A percentile compares a stretch with the other conserved stretches of the same genome.
Conservation (phyloP, 2,329 filamentous ascomycete genomes). For the Orbilia oligospora region DNA sequence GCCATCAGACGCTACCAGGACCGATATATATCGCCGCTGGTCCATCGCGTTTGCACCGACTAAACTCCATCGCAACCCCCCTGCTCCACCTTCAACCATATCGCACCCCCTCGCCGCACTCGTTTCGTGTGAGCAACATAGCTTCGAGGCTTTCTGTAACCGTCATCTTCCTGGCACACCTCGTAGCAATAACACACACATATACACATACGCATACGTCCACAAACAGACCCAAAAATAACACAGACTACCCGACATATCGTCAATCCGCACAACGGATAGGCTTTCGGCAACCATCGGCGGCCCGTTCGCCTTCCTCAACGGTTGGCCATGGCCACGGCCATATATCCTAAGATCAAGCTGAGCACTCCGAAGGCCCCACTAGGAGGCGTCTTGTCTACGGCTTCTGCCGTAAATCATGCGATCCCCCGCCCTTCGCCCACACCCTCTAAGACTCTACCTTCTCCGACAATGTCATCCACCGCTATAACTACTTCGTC, state of each 20-base stretch:
- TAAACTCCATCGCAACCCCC: slow-evolving; percentile 48
- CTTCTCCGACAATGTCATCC: slow-evolving; percentile 51
- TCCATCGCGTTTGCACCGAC: slow-evolving; percentile 55
- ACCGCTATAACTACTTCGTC: slow-evolving; percentile 52
- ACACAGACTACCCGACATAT: slow-evolving; percentile 17
- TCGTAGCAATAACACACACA: slow-evolving; percentile 54
- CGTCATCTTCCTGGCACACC: slow-evolving; percentile 24
- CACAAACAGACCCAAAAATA: slow-evolving; percentile 24
- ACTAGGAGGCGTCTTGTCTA: slow-evolving; percentile 54
- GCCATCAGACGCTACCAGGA: slow-evolving; percentile 55
- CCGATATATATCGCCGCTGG: slow-evolving; percentile 59
- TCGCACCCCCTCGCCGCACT: slow-evolving; percentile 16
- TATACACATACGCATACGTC: slow-evolving; percentile 34
- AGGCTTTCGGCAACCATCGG: slow-evolving; percentile 50
- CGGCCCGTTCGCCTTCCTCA: slow-evolving; percentile 57
- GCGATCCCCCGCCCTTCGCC: slow-evolving; percentile 61
- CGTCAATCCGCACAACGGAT: slow-evolving; percentile 49
- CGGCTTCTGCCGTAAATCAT: slow-evolving; percentile 49
- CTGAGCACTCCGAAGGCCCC: slow-evolving; percentile 55
- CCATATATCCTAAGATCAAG: slow-evolving; percentile 61
- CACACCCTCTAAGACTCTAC: slow-evolving; percentile 58
- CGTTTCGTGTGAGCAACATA: slow-evolving; percentile 5
- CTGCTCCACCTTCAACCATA: slow-evolving; percentile 23
- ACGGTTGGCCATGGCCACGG: slow-evolving; percentile 60
- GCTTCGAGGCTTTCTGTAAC: slow-evolving; percentile 10